phyloP scores from a whole-genome alignment of 2,329 filamentous ascomycete genomes.

The Geoglossum cookeanum region DNA sequence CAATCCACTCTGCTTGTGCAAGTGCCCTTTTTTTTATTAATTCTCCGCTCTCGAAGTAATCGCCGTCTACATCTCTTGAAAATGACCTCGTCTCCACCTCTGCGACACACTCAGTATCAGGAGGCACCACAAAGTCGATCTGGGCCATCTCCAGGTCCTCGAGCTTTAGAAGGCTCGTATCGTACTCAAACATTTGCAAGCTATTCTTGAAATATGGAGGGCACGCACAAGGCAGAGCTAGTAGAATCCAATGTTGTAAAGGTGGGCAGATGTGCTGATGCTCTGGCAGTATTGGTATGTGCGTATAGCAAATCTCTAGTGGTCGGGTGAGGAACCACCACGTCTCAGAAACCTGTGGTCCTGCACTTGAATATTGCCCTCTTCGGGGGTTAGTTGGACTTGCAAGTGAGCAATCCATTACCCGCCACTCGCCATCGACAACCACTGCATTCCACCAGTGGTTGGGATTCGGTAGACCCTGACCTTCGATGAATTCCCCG shows the following conservation, averaged over 20 bases:
- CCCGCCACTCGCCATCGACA: constrained; percentile 86
- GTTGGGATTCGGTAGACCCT: constrained; percentile 69
- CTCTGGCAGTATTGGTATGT: constrained; percentile 68
- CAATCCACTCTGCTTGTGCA: constrained; percentile 80
- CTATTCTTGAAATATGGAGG: constrained; percentile 73
- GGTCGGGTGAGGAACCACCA: constrained; percentile 94
- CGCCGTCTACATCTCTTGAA: constrained; percentile 67
- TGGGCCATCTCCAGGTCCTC: constrained; percentile 91
- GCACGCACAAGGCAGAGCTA: constrained; percentile 70
- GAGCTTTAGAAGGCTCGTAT: constrained; percentile 67
- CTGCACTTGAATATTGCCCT: constrained; percentile 53
- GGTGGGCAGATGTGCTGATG: constrained; percentile 90
- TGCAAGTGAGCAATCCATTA: constrained; percentile 85
- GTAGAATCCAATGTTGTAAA: constrained; percentile 64
- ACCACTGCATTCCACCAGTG: constrained; percentile 97
- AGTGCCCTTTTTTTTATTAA: constrained; percentile 68
- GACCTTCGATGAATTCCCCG: constrained; percentile 64
- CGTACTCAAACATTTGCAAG: constrained; percentile 70
- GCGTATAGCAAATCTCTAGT: constrained; percentile 83
- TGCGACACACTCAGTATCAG: constrained; percentile 78
- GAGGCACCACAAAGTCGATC: constrained; percentile 67
- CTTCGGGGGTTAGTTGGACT: constrained; percentile 78
- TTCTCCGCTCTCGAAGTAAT: constrained; percentile 85
- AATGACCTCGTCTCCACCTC: constrained; percentile 78
- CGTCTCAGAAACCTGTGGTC: constrained; percentile 51